phyloP scores from a whole-genome alignment of 2,329 filamentous ascomycete genomes.

The Microascus cirrosus region DNA sequence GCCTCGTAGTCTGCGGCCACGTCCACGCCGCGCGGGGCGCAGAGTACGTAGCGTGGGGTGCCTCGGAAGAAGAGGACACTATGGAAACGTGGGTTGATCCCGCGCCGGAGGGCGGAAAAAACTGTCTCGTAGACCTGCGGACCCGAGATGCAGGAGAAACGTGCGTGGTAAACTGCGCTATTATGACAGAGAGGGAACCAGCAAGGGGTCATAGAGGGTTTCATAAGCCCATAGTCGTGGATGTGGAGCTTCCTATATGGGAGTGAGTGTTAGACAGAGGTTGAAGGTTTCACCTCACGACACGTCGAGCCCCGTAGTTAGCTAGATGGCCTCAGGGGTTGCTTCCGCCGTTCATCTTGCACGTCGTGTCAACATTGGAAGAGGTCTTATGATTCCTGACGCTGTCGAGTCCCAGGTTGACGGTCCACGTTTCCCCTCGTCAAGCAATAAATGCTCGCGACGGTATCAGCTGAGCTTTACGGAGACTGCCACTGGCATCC shows the following conservation, averaged over 20 bases:
- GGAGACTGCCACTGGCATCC: neutral
- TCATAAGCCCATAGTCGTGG: conserved; percentile 76
- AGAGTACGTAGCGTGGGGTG: conserved; percentile 50
- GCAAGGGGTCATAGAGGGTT: conserved; percentile 36
- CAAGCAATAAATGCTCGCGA: neutral
- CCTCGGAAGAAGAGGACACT: conserved; percentile 25
- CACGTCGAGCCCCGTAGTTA: neutral
- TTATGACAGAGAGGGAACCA: conserved; percentile 60
- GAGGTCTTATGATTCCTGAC: neutral
- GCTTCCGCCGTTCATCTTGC: neutral
- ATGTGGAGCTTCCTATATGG: conserved; percentile 56
- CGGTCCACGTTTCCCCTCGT: neutral
- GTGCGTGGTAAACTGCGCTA: conserved; percentile 69
- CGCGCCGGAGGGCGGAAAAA: conserved; percentile 39
- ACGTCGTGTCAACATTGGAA: neutral
- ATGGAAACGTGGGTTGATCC: conserved; percentile 52
- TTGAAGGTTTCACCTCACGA: neutral
- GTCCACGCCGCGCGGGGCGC: conserved; percentile 58
- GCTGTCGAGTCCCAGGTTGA: neutral
- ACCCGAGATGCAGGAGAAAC: conserved; percentile 40
- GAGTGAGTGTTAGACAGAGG: neutral
- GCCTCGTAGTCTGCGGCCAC: conserved; percentile 60
- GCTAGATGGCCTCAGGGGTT: neutral
- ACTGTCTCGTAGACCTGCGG: conserved; percentile 53
- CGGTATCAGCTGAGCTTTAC: neutral